Base-by-base conservation (phyloP, 2,329 filamentous ascomycete species). In the Chaetothyriales sp. region DNA sequence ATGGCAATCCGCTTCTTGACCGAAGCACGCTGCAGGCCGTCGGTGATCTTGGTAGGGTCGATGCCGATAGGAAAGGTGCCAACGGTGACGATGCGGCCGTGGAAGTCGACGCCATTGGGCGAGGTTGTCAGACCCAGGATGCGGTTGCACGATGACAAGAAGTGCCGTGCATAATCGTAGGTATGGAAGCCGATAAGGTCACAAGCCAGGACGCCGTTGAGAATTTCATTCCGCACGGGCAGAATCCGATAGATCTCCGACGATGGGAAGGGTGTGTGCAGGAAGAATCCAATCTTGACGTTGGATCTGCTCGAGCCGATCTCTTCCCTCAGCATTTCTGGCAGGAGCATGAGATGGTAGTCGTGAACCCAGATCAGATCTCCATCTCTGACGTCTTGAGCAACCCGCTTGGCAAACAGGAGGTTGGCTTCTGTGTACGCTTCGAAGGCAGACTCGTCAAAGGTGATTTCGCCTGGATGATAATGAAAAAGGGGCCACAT, bases 401-500 rank as follows among this genome's bases (percentile, higher is more conserved):
- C 82, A 59, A 98, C 84, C 13, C 85, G 83, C 71, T 90, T 83
- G 54, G 92, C 90, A 64, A 97, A 98, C 6, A 94, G 77, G 47
- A 85, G 81, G 70, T 97, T 98, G 59, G 94, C 90, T 65, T 95
- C 86, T 63, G 83, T 83, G 73, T 97, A 97, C 49, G 89, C 90
- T 20, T 83, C 78, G 92, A 92, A 98, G 3, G 89, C 86, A 44
- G 83, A 85, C 71, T 97, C 90, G 71, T 97, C 89, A 67, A 97
- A 97, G 45, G 89, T 95, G 62, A 97, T 95, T 75, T 97, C 90
- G 66, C 90, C 90, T 48, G 92, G 90, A 69, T 98, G 92, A 72
- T 97, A 97, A 73, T 97, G 92, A 75, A 98, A 94, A 43, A 98
- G 81, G 2, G 92, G 92, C 92, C 92, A 98, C 55, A 98, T 82